Evolutionary conservation across 2,329 filamentous ascomycete genomes (phyloP).

Genomic region (Pseudogymnoascus sp.): DNA sequence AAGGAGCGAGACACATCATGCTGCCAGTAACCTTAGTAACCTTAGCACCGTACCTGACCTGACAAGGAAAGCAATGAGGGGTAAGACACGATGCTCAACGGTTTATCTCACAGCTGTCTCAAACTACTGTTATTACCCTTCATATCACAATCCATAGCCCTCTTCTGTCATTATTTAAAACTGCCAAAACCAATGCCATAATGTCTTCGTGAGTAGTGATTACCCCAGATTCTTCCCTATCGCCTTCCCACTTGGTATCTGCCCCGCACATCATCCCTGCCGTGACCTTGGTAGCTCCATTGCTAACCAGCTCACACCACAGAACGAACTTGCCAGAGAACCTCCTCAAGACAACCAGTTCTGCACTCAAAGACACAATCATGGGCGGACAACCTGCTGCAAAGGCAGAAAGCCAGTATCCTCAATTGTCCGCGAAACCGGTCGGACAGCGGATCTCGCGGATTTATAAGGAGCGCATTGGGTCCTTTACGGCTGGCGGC

Average conservation of each 20-base stretch:
- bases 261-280: slow-evolving; percentile 1
- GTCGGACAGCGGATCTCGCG: slow-evolving; percentile 73
- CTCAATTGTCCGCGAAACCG: slow-evolving; percentile 32
- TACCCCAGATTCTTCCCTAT: not conserved
- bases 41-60: not conserved
- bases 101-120: not conserved
- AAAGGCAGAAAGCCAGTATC: slow-evolving; percentile 26
- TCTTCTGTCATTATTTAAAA: not conserved
- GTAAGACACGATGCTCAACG: not conserved
- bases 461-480: slow-evolving; percentile 79
- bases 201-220: not conserved
- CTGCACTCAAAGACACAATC: slow-evolving; percentile 16
- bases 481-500: slow-evolving; percentile 69
- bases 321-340: slow-evolving; percentile 3
- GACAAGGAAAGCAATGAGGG: not conserved
- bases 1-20: not conserved
- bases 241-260: not conserved
- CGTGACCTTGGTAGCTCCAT: not conserved
- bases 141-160: not conserved
- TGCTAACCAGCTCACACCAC: not conserved
- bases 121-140: not conserved
- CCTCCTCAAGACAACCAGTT: not conserved
- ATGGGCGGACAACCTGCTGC: slow-evolving; percentile 29
- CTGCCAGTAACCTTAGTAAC: not conserved
- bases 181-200: not conserved